phyloP scores from a whole-genome alignment of 257 asterid species.

The Solanum habrochaites region DNA sequence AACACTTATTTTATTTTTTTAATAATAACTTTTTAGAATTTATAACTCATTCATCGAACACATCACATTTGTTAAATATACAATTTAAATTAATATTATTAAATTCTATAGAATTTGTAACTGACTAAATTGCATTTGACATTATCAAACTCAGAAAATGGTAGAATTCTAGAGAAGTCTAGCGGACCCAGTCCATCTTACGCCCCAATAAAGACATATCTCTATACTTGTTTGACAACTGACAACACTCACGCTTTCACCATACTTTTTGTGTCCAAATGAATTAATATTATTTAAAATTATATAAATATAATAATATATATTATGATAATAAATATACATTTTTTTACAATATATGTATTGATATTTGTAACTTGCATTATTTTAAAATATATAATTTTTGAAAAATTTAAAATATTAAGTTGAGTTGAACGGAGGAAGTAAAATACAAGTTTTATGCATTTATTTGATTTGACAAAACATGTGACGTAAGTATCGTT shows the following conservation, averaged over 20 bases:
- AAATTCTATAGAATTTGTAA: rapidly evolving
- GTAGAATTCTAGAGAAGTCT: not conserved
- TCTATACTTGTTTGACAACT: not conserved
- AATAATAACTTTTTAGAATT: no score
- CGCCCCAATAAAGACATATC: constrained; percentile 21
- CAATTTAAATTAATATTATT: no score
- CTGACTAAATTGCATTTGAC: not conserved
- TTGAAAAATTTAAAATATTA: no score
- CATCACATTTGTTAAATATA: no score
- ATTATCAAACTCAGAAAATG: not conserved
- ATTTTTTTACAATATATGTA: no score
- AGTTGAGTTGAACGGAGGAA: not conserved
- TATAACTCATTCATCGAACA: not conserved
- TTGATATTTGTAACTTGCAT: not conserved
- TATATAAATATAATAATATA: no score
- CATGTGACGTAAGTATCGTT: not conserved
- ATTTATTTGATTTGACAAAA: not conserved
- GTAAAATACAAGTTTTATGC: not conserved
- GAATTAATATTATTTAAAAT: no score
- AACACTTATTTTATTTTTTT: not conserved
- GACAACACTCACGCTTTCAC: not conserved
- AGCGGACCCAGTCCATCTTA: not conserved
- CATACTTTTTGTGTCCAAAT: not conserved
- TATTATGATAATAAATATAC: no score
- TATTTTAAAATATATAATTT: no score